phyloP scores from a whole-genome alignment of 2,329 filamentous ascomycete genomes.

The Trichoderma brevicompactum region DNA sequence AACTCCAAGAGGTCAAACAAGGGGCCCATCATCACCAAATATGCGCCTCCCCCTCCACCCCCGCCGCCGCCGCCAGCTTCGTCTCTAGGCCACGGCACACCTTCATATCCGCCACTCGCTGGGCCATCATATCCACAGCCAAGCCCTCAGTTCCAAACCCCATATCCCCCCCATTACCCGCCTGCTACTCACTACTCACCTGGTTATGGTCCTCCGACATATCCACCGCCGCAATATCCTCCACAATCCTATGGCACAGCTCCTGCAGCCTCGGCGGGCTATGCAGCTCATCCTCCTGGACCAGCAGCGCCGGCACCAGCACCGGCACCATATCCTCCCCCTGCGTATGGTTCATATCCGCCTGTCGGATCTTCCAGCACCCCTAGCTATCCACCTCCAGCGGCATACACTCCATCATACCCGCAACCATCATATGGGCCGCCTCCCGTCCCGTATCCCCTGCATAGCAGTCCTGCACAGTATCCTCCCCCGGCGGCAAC shows the following conservation, averaged over 20 bases:
- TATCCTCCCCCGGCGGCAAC: background rate
- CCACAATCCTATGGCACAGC: slow-evolving; percentile 32
- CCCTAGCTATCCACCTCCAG: slow-evolving; percentile 18
- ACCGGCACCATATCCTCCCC: slow-evolving; percentile 24
- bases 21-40: slow-evolving; percentile 45
- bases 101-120: slow-evolving; percentile 36
- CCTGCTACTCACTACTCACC: slow-evolving; percentile 35
- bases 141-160: slow-evolving; percentile 34
- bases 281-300: slow-evolving; percentile 28
- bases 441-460: slow-evolving; percentile 33
- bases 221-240: slow-evolving; percentile 36
- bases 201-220: slow-evolving; percentile 36
- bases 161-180: slow-evolving; percentile 35
- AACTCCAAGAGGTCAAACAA: slow-evolving; percentile 42
- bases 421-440: slow-evolving; percentile 33
- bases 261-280: slow-evolving; percentile 30
- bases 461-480: slow-evolving; percentile 30
- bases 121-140: slow-evolving; percentile 36
- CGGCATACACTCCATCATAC: slow-evolving; percentile 31
- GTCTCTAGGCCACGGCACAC: slow-evolving; percentile 28
- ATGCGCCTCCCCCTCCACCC: slow-evolving; percentile 34
- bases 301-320: slow-evolving; percentile 24
- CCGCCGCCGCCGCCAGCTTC: background rate
- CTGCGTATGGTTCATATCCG: slow-evolving; percentile 31
- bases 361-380: slow-evolving; percentile 31